Evolutionary conservation across 768 basidiomycete species (phyloP).

Genomic region (Kondoa malvinella): DNA sequence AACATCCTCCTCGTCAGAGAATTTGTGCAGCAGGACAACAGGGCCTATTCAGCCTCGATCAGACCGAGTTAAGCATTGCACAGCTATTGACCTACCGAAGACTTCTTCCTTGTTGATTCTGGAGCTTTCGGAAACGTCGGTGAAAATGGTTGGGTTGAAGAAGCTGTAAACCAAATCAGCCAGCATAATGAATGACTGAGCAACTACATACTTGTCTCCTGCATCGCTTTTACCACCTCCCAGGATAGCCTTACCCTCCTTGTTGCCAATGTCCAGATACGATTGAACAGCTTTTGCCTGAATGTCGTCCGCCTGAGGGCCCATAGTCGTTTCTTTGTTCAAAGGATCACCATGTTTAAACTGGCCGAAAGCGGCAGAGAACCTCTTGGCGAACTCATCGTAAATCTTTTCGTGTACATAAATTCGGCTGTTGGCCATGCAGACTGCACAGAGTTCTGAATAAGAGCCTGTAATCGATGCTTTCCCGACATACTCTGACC

Average conservation of each 20-base stretch:
- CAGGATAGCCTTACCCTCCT: conserved; percentile 9
- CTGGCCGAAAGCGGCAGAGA: conserved; percentile 29
- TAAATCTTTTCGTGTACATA: conserved; percentile 47
- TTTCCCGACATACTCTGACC: conserved; percentile 44
- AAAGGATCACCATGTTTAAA: conserved; percentile 17
- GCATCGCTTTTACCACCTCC: conserved; percentile 6
- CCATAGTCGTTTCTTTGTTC: conserved; percentile 14
- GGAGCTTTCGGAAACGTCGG: conserved; percentile 48
- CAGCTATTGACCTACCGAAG: conserved; percentile 7
- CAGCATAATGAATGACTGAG: conserved; percentile 30
- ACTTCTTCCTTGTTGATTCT: conserved; percentile 43
- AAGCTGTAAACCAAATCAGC: conserved; percentile 33
- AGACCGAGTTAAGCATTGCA: not conserved
- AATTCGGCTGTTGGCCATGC: conserved; percentile 60
- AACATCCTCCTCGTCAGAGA: conserved; percentile 39
- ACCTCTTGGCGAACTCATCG: conserved; percentile 48
- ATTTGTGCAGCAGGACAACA: conserved; percentile 56
- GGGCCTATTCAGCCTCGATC: conserved; percentile 41
- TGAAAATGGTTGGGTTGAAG: conserved; percentile 59
- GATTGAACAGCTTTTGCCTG: conserved; percentile 8
- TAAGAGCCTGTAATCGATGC: not conserved
- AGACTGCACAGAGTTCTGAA: conserved; percentile 33
- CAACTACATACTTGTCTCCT: conserved; percentile 26
- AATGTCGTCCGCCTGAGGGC: conserved; percentile 9
- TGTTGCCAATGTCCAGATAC: conserved; percentile 10